These are phyloP conservation scores for Botrytis fragariae DNA, from an alignment of 2,329 filamentous ascomycete genomes.

Conservation along the genomic window DNA sequence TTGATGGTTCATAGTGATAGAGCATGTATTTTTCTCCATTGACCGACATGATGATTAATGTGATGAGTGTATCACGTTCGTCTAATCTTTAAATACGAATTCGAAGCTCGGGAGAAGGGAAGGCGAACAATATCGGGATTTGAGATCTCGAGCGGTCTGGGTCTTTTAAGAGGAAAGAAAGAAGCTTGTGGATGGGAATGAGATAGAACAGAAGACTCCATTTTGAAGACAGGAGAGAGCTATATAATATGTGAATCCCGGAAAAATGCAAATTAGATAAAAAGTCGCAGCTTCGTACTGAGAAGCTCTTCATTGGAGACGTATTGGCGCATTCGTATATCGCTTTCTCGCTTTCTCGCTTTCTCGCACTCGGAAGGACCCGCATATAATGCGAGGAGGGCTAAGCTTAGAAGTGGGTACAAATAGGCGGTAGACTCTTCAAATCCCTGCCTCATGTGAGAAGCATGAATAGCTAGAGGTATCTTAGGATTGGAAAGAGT, in stretches of 20 bases:
- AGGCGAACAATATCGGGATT: background rate
- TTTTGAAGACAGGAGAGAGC: background rate
- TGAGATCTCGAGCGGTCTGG: background rate
- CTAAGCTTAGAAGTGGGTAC: background rate
- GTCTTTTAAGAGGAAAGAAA: background rate
- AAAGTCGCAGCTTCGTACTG: background rate
- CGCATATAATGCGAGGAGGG: background rate
- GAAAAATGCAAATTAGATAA: background rate
- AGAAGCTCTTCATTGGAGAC: background rate
- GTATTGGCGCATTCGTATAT: background rate
- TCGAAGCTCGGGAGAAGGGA: too few species aligned
- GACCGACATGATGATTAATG: background rate
- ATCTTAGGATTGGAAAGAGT: background rate
- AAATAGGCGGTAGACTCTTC: background rate
- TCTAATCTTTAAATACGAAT: background rate
- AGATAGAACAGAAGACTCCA: background rate
- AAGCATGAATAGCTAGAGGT: background rate
- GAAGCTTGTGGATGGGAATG: background rate
- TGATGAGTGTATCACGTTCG: background rate
- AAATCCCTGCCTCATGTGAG: background rate
- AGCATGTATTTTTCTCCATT: background rate
- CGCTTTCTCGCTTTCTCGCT: background rate
- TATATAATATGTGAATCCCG: background rate
- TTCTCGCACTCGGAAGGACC: background rate
- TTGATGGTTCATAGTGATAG: constrained; percentile 28